Evolutionary conservation across 371 early-diverging fungal genomes (phyloP), one percentile per base, ranked within the genome.

Genomic region (Quaeritorhiza haematococci): DNA sequence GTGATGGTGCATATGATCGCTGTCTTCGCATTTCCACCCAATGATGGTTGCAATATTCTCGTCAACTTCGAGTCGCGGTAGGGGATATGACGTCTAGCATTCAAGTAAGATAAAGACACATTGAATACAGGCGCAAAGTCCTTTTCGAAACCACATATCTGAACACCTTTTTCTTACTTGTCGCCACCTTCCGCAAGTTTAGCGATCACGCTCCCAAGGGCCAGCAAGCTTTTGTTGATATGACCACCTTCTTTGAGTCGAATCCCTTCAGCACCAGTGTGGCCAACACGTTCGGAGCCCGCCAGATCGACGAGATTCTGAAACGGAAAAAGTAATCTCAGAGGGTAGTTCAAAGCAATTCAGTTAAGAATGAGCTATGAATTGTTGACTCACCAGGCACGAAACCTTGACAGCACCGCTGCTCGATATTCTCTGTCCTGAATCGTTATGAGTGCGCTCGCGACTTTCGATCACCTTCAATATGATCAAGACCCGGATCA

Each of bases 1-100:
- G 82, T 79, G 13, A 90, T 74, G 27, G 85, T 88, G 66, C 85
- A 84, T 13, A 92, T 77, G 35, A 92, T 84, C 21, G 82, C 66
- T 0, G 89, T 83, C 19, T 74, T 62, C 24, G 86, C 81, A 56
- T 84, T 84, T 7, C 86, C 90, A 10, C 85, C 85, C 3, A 92
- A 64, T 10, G 84, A 85, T n/a, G 80, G 74, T 64, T 91, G 83
- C 19, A 92, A 67, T 5, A 92, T 81, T 51, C 84, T 51, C 1
- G 88, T 87, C 17, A 87, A 68, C 61, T 85, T 87, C 10, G 79
- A 76, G 60, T 84, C 82, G 45, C 88, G 71, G 58, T 71, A 87
- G 1, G 84, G 84, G 45, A 87, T 68, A 61, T 84, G 81, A 17
- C 43, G 5, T 49, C 56, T 63, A n/a, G 65, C 33, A 29, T 61